Conservation (phyloP, 2,329 filamentous ascomycete genomes). For the Ophiocordyceps camponoti-rufipedis region DNA sequence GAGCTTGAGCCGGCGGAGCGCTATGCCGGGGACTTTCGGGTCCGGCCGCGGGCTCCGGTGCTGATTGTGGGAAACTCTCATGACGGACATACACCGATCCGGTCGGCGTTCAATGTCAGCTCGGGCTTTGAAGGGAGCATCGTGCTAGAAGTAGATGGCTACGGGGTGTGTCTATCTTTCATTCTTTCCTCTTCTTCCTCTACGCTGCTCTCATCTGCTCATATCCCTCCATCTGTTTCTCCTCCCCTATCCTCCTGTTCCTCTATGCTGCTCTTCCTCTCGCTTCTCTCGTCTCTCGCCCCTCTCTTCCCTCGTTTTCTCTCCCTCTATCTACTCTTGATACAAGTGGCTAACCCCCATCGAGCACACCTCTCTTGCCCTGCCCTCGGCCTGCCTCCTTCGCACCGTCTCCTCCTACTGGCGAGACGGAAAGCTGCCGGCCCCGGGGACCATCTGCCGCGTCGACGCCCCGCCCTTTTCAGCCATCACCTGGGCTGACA, state of each 20-base stretch:
- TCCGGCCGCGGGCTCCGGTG: constrained; percentile 14
- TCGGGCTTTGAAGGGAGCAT: constrained; percentile 17
- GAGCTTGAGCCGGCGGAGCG: constrained; percentile 16
- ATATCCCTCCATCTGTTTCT: too few relatives aligned
- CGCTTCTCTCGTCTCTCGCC: too few relatives aligned
- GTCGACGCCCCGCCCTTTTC: constrained; percentile 4
- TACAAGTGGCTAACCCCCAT: background rate
- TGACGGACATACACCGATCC: constrained; percentile 20
- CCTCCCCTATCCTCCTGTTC: too few relatives aligned
- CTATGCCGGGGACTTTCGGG: constrained; percentile 13
- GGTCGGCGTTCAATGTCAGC: constrained; percentile 17
- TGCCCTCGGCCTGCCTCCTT: constrained; percentile 14
- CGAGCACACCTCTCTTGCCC: constrained; percentile 8
- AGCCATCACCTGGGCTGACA: constrained; percentile 1
- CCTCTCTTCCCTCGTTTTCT: background rate
- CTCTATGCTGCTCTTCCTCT: too few relatives aligned
- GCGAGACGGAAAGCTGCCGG: constrained; percentile 14
- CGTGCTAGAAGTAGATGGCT: constrained; percentile 16
- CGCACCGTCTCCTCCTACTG: constrained; percentile 13
- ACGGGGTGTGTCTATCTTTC: constrained; percentile 13
- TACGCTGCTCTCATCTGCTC: too few relatives aligned
- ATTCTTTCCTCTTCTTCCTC: background rate
- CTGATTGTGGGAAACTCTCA: constrained; percentile 19
- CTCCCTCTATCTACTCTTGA: too few relatives aligned
- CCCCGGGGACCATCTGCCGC: constrained; percentile 13